A percentile compares a stretch with the other conserved stretches of the same genome.
Conservation (phyloP, 2,329 filamentous ascomycete genomes). For the Sclerotinia minor region DNA sequence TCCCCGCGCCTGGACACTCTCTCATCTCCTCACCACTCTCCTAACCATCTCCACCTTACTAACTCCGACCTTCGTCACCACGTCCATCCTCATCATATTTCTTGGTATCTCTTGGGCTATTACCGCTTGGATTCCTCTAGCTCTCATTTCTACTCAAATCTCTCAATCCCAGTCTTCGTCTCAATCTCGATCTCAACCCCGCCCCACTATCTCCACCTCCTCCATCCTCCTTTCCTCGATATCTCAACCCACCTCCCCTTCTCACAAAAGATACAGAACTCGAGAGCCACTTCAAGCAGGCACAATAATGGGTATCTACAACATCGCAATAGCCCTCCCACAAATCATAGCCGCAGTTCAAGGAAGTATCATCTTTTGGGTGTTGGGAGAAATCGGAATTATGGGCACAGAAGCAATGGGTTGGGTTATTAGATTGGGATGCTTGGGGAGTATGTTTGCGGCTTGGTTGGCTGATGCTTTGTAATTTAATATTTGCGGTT, state of each 20-base stretch:
- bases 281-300: constrained; percentile 16
- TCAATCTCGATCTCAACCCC: no score
- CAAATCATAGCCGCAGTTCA: constrained; percentile 23
- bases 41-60: constrained; percentile 20
- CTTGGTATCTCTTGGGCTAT: constrained; percentile 26
- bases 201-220: no score
- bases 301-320: constrained; percentile 23
- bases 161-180: not conserved
- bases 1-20: constrained; percentile 17
- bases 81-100: constrained; percentile 16
- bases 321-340: constrained; percentile 26
- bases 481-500: not conserved
- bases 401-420: constrained; percentile 22
- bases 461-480: constrained; percentile 13
- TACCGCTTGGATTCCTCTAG: constrained; percentile 23
- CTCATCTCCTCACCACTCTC: constrained; percentile 18
- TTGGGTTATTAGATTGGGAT: constrained; percentile 21
- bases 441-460: constrained; percentile 10
- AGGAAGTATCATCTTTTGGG: constrained; percentile 21
- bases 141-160: constrained; percentile 23
- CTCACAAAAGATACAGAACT: not conserved
- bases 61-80: not conserved
- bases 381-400: not conserved
- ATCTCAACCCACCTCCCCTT: not conserved
- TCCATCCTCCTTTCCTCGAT: not conserved